Percentiles rank a stretch among this genome's conserved stretches.
Conservation (phyloP, 257 asterid genomes). For the Nicotiana paniculata region DNA sequence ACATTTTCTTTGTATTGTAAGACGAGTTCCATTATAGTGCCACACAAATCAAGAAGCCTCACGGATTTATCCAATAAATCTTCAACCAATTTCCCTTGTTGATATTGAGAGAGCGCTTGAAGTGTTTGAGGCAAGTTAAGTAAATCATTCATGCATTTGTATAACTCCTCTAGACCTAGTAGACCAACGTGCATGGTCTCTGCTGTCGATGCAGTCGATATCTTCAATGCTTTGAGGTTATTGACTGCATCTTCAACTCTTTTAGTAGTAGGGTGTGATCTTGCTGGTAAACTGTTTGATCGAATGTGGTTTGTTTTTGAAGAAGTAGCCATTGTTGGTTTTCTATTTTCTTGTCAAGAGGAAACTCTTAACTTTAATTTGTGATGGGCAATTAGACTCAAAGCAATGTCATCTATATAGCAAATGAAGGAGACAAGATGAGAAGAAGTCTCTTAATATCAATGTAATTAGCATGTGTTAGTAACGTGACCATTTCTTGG, state of each 20-base stretch:
- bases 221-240: neutral
- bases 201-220: neutral
- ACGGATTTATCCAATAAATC: conserved; percentile 19
- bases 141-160: conserved; percentile 18
- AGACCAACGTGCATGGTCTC: conserved; percentile 8
- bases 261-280: conserved; percentile 5
- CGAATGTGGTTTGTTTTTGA: neutral
- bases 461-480: neutral
- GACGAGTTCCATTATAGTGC: conserved; percentile 9
- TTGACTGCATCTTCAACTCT: neutral
- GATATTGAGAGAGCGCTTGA: conserved; percentile 10
- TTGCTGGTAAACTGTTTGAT: neutral
- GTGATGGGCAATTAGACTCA: neutral
- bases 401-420: neutral
- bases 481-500: conserved; percentile 1
- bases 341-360: neutral
- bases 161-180: conserved; percentile 14
- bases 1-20: conserved; percentile 16
- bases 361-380: neutral
- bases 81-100: conserved; percentile 9
- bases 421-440: neutral
- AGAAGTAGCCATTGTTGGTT: conserved; percentile 2
- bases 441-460: neutral
- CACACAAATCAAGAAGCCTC: conserved; percentile 21
- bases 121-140: conserved; percentile 20